Conservation (phyloP, 805 yeast genomes). For the Lipomyces mesembrius region DNA sequence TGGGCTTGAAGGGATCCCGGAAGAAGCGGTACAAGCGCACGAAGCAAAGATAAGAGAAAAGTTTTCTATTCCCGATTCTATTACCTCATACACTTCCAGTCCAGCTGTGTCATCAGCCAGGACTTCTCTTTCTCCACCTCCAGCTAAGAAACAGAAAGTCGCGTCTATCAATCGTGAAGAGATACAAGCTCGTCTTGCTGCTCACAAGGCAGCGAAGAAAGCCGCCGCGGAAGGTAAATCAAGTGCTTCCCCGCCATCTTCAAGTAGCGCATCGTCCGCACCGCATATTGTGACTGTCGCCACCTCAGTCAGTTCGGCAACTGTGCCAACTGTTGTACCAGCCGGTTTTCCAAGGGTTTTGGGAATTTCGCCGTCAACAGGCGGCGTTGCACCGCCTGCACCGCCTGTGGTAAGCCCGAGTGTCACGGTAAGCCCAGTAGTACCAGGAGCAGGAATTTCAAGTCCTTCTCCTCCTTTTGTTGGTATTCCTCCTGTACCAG, state of each 20-base stretch:
- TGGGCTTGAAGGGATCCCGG: slow-evolving; percentile 40
- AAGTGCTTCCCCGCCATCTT: neutral
- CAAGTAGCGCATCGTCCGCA: neutral
- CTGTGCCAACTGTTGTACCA: neutral
- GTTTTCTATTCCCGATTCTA: slow-evolving; percentile 26
- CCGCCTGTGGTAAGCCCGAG: neutral
- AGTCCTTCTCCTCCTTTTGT: neutral
- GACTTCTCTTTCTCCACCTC: slow-evolving; percentile 15
- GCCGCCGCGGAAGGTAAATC: slow-evolving; percentile 6
- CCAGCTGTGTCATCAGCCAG: slow-evolving; percentile 10
- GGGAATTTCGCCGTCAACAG: neutral
- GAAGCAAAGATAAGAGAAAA: slow-evolving; percentile 31
- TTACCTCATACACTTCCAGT: slow-evolving; percentile 8
- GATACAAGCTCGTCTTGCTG: slow-evolving; percentile 23
- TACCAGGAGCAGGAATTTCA: neutral
- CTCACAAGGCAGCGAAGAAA: slow-evolving; percentile 28
- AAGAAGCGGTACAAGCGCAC: slow-evolving; percentile 33
- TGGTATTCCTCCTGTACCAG: neutral
- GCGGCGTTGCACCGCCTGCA: neutral
- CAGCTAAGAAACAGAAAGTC: slow-evolving; percentile 17
- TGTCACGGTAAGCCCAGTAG: neutral
- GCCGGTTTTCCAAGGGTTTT: neutral
- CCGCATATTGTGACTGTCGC: neutral
- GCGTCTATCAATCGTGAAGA: slow-evolving; percentile 22
- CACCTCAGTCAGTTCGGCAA: neutral